These are phyloP conservation scores for Phaffomyces thermotolerans DNA, from an alignment of 805 yeast genomes.

Conservation along the genomic window DNA sequence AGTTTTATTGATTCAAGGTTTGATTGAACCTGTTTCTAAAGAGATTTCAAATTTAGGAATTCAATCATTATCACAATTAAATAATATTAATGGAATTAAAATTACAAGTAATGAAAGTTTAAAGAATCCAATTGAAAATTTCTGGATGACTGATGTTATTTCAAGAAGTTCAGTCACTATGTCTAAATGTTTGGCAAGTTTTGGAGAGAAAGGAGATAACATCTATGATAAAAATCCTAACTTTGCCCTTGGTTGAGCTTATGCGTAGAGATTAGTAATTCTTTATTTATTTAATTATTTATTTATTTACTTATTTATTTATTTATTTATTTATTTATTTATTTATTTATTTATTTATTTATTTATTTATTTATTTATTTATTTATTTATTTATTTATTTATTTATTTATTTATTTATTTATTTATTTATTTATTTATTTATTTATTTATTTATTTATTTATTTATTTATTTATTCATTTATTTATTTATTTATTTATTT, in stretches of 20 bases:
- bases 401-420: background rate
- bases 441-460: background rate
- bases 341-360: background rate
- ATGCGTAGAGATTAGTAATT: background rate
- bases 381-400: slow-evolving; percentile 1
- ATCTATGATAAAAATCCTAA: slow-evolving; percentile 35
- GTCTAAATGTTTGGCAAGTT: slow-evolving; percentile 77
- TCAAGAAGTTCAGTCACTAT: slow-evolving; percentile 84
- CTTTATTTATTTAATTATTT: slow-evolving; percentile 9
- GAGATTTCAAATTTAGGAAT: slow-evolving; percentile 54
- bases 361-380: slow-evolving; percentile 1
- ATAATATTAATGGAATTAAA: slow-evolving; percentile 27
- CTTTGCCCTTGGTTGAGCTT: slow-evolving; percentile 19
- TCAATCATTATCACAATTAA: slow-evolving; percentile 31
- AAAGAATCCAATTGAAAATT: slow-evolving; percentile 70
- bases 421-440: no score
- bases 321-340: slow-evolving; percentile 2
- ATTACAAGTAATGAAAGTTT: slow-evolving; percentile 36
- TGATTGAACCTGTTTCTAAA: slow-evolving; percentile 57
- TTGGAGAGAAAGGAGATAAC: slow-evolving; percentile 61
- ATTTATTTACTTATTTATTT: slow-evolving; percentile 4
- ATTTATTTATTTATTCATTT: background rate
- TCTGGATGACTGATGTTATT: slow-evolving; percentile 82
- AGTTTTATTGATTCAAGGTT: slow-evolving; percentile 67
- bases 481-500: background rate